phyloP scores from a whole-genome alignment of 805 yeast genomes.

The Kluyveromyces siamensis region DNA sequence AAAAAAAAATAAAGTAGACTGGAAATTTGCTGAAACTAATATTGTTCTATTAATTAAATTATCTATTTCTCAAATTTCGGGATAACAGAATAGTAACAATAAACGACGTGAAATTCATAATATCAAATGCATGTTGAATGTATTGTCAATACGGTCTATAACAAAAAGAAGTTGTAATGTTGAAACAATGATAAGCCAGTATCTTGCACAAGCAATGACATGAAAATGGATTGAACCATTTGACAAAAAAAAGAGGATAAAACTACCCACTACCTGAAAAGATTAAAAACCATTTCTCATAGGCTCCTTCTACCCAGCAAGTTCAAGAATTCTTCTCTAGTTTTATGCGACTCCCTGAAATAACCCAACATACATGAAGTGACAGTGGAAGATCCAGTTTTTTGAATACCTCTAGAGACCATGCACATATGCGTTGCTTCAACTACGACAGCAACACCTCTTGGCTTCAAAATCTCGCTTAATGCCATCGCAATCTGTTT shows the following conservation, averaged over 20 bases:
- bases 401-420: constrained; percentile 97
- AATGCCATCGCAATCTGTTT: constrained; percentile 97
- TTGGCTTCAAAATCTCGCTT: constrained; percentile 81
- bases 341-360: constrained; percentile 86
- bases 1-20: background rate
- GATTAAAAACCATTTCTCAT: constrained; percentile 3
- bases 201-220: constrained; percentile 3
- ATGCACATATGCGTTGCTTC: constrained; percentile 99
- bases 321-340: constrained; percentile 91
- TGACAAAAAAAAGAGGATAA: background rate
- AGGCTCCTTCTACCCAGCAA: constrained; percentile 51
- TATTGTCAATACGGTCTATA: background rate
- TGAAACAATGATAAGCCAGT: constrained; percentile 11
- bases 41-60: background rate
- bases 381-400: constrained; percentile 85
- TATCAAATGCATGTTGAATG: background rate
- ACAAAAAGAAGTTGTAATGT: constrained; percentile 1
- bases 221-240: background rate
- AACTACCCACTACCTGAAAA: background rate
- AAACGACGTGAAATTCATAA: background rate
- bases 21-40: background rate
- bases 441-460: constrained; percentile 97
- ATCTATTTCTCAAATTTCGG: background rate
- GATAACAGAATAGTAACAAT: background rate
- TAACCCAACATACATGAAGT: constrained; percentile 98